Evolutionary conservation across 805 yeast species (phyloP).

Genomic region (Wickerhamiella nectarea): DNA sequence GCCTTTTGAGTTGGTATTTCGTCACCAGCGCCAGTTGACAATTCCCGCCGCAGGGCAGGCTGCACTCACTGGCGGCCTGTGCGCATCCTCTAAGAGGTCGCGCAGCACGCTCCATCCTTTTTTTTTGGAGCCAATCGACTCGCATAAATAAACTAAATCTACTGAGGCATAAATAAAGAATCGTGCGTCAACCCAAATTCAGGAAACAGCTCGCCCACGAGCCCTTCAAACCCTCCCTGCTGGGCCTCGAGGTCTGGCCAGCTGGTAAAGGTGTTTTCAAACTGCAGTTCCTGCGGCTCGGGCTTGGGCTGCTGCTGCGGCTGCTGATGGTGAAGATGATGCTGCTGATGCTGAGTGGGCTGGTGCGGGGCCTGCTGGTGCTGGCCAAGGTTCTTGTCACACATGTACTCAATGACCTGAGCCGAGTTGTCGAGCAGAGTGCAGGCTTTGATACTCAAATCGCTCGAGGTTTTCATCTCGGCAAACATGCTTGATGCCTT

Average conservation of each 20-base stretch:
- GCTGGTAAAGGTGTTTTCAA: neutral
- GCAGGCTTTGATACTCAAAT: neutral
- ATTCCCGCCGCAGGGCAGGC: too few species aligned
- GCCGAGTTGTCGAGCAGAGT: slow-evolving; percentile 1
- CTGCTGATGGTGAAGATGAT: neutral
- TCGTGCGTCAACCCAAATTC: slow-evolving; percentile 7
- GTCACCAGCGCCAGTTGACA: too few species aligned
- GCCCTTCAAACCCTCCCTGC: slow-evolving; percentile 3
- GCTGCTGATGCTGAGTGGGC: neutral
- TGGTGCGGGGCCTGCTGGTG: neutral
- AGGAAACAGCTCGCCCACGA: slow-evolving; percentile 9
- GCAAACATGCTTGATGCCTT: neutral
- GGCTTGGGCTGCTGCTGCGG: neutral
- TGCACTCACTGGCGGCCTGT: too few species aligned
- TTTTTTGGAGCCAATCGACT: too few species aligned
- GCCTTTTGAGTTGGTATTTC: too few species aligned
- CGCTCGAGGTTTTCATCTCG: neutral
- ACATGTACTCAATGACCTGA: slow-evolving; percentile 2
- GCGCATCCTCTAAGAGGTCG: too few species aligned
- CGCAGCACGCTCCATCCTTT: too few species aligned
- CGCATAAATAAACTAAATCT: too few species aligned
- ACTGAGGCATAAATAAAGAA: neutral
- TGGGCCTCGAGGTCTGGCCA: neutral
- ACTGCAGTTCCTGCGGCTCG: neutral
- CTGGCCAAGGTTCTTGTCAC: neutral